phyloP scores from a whole-genome alignment of 495 filamentous ascomycete genomes.

The Xeromyces bisporus region DNA sequence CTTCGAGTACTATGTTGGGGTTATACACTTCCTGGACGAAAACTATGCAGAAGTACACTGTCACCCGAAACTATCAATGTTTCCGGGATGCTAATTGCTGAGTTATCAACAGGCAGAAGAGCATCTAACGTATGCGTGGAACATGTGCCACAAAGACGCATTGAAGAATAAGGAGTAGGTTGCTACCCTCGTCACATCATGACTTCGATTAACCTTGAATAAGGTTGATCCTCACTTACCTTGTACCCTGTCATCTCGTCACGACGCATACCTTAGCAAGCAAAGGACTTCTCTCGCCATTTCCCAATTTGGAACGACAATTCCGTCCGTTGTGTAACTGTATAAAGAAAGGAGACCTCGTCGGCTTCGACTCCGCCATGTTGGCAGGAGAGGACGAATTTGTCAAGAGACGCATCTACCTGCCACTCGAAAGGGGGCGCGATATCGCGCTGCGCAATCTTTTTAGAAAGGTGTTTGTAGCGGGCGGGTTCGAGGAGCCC shows the following conservation, averaged over 20 bases:
- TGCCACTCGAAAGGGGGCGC: conserved; percentile 79
- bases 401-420: conserved; percentile 85
- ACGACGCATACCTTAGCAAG: conserved; percentile 74
- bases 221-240: conserved; percentile 85
- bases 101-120: conserved; percentile 47
- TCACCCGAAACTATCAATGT: neutral
- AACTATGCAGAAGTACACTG: conserved; percentile 55
- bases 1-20: conserved; percentile 86
- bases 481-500: conserved; percentile 56
- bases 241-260: conserved; percentile 80
- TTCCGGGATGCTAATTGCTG: conserved; percentile 5
- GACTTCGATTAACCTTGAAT: conserved; percentile 10
- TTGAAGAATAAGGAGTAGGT: conserved; percentile 63
- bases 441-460: conserved; percentile 85
- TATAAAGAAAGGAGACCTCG: conserved; percentile 68
- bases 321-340: conserved; percentile 60
- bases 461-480: conserved; percentile 74
- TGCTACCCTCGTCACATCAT: neutral
- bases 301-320: conserved; percentile 58
- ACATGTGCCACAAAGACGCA: conserved; percentile 53
- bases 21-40: conserved; percentile 81
- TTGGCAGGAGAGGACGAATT: conserved; percentile 68
- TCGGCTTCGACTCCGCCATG: conserved; percentile 71
- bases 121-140: conserved; percentile 60
- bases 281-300: conserved; percentile 47